Percentiles rank a stretch among this genome's conserved stretches.
Conservation (phyloP, 345 rosid genomes). For the Physaria fendleri region DNA sequence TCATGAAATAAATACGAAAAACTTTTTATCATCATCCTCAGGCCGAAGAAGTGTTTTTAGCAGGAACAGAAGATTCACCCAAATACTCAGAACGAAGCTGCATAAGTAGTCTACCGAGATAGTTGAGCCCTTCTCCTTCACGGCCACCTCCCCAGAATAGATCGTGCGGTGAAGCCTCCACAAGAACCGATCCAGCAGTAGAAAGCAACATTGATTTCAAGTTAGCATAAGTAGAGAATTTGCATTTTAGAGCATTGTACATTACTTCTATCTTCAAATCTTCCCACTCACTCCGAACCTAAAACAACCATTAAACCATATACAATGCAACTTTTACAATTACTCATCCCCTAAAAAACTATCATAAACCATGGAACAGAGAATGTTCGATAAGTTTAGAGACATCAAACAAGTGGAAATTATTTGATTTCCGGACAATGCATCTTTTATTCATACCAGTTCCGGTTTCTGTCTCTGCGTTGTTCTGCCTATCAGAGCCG, state of each 20-base stretch:
- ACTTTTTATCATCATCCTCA: neutral
- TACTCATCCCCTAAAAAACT: neutral
- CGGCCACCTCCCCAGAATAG: conserved; percentile 97
- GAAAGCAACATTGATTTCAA: conserved; percentile 69
- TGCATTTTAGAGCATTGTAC: conserved; percentile 74
- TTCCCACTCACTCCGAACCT: conserved; percentile 88
- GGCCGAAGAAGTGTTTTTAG: conserved; percentile 27
- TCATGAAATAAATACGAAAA: neutral
- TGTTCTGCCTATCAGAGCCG: conserved; percentile 73
- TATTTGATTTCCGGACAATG: neutral
- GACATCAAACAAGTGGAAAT: neutral
- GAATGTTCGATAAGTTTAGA: neutral
- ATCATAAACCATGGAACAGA: neutral
- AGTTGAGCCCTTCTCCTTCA: conserved; percentile 90
- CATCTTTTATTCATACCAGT: conserved; percentile 41
- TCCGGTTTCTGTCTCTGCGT: conserved; percentile 53
- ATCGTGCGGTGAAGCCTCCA: conserved; percentile 92
- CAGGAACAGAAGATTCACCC: conserved; percentile 45
- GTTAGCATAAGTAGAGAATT: conserved; percentile 83
- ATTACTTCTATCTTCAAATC: conserved; percentile 65
- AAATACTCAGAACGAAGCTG: conserved; percentile 81
- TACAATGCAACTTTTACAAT: neutral
- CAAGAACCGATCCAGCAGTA: conserved; percentile 72
- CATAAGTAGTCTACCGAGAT: conserved; percentile 86
- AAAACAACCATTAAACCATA: conserved; percentile 3